Base-by-base conservation (phyloP, 306 rosid genomes). In the Hippophae rhamnoides region DNA sequence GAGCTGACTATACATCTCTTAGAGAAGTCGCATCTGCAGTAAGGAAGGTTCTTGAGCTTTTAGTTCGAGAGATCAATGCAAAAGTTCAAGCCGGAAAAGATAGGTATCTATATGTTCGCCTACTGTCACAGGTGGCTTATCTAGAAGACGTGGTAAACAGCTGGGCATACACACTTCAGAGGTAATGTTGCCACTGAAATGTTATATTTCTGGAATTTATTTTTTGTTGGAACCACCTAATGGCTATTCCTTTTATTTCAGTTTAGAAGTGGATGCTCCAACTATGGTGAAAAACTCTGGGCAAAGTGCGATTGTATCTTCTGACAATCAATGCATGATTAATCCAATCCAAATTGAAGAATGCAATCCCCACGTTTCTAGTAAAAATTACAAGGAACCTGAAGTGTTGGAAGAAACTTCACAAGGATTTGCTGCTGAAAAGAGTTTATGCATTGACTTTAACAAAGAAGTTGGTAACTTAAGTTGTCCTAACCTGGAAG, bases 101-200 rank as follows among this genome's bases (percentile, higher is more conserved):
- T 52, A 79, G 81, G 77, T 73, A 78, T 75, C 96, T 73, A 58
- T 92, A 74, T 64, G 71, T 85, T 58, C 96, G 96, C 57, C 75
- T 88, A 71, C 77, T 85, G 59, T 92, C 99, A 0, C 99, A 92
- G 85, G 99, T 88, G 58, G 99, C 96, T 27, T 88, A 81, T 74
- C 68, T 92, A 66, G 99, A 92, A 82, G 99, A 92, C 54, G 77
- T 85, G 82, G 93, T 92, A 50, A 80, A 85, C 72, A 83, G 84
- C 74, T 92, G 99, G 98, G 95, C 81, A 13, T 88, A 70, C 70
- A 63, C 88, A 5, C 74, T 87, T 79, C 83, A 71, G 49, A 85
- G 95, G 99, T 92, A 88, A 65, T 41, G 47, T 69, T 68, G 41
- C 46, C 68, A 8, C 65, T 70, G 38, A 27, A 53, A 44, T 66